Evolutionary conservation across 2,329 filamentous ascomycete genomes (phyloP).

Genomic region (Aspergillus sp.): DNA sequence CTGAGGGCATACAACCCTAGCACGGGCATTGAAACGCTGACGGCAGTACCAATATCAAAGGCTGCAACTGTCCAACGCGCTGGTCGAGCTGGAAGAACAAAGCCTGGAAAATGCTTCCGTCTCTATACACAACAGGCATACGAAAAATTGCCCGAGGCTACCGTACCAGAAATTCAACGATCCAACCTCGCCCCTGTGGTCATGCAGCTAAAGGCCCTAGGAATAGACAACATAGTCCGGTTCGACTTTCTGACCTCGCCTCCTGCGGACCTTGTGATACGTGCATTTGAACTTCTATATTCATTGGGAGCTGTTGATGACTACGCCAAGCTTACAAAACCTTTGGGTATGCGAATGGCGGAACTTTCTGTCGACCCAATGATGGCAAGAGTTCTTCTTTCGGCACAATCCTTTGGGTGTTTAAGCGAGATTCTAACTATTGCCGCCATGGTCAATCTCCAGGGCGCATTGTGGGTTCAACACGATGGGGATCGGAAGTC

Average conservation of each 20-base stretch:
- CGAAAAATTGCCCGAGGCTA: conserved; percentile 65
- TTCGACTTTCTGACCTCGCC: conserved; percentile 89
- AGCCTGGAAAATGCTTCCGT: conserved; percentile 88
- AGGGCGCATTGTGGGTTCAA: conserved; percentile 78
- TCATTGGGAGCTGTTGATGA: conserved; percentile 83
- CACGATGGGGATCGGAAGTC: conserved; percentile 74
- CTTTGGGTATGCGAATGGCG: conserved; percentile 87
- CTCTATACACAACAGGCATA: conserved; percentile 81
- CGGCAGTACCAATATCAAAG: conserved; percentile 78
- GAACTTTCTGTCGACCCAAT: conserved; percentile 92
- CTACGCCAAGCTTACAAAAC: conserved; percentile 85
- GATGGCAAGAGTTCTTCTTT: conserved; percentile 86
- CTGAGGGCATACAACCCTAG: conserved; percentile 78
- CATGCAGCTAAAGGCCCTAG: conserved; percentile 88
- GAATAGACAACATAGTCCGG: conserved; percentile 88
- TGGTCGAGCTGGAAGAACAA: conserved; percentile 84
- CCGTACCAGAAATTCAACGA: conserved; percentile 85
- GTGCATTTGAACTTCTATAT: conserved; percentile 84
- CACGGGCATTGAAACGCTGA: conserved; percentile 85
- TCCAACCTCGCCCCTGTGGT: conserved; percentile 86
- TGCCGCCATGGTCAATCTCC: conserved; percentile 87
- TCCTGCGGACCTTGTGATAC: conserved; percentile 78
- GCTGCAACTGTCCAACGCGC: conserved; percentile 90
- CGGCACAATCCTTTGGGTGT: conserved; percentile 72
- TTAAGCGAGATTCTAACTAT: conserved; percentile 85